Conservation (phyloP, 495 filamentous ascomycete species). For the Xanthoparmelia taractica region DNA sequence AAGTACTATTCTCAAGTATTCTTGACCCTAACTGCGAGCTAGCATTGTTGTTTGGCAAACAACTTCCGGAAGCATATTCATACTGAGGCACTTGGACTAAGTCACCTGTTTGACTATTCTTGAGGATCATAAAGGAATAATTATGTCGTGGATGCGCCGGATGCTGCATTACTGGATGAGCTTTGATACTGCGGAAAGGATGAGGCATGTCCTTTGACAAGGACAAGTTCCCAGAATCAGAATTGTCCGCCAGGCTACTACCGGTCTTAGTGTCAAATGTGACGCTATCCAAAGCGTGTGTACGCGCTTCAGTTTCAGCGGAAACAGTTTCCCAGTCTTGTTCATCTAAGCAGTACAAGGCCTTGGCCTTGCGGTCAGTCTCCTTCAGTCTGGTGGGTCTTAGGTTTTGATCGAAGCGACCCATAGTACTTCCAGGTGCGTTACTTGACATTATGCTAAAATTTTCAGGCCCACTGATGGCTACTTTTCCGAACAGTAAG, state of each 20-base stretch:
- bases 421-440: slow-evolving; percentile 3
- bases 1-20: slow-evolving; percentile 5
- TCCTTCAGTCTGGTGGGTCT: slow-evolving; percentile 9
- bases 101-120: slow-evolving; percentile 19
- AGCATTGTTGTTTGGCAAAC: slow-evolving; percentile 22
- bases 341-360: slow-evolving; percentile 8
- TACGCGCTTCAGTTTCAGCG: slow-evolving; percentile 6
- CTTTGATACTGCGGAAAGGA: background rate
- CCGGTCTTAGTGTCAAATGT: slow-evolving; percentile 9
- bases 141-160: slow-evolving; percentile 22
- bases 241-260: slow-evolving; percentile 21
- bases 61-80: slow-evolving; percentile 13
- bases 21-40: background rate
- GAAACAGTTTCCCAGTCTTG: slow-evolving; percentile 23
- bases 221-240: slow-evolving; percentile 17
- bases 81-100: slow-evolving; percentile 22
- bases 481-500: slow-evolving; percentile 10
- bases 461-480: background rate
- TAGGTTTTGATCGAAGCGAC: slow-evolving; percentile 10
- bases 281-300: background rate
- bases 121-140: slow-evolving; percentile 20
- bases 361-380: slow-evolving; percentile 11
- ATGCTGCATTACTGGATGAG: slow-evolving; percentile 6
- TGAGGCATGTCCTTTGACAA: slow-evolving; percentile 3
- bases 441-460: background rate